These are phyloP conservation scores for Syzygium syzygioides DNA, from an alignment of 441 rosid species.

Conservation along the genomic window DNA sequence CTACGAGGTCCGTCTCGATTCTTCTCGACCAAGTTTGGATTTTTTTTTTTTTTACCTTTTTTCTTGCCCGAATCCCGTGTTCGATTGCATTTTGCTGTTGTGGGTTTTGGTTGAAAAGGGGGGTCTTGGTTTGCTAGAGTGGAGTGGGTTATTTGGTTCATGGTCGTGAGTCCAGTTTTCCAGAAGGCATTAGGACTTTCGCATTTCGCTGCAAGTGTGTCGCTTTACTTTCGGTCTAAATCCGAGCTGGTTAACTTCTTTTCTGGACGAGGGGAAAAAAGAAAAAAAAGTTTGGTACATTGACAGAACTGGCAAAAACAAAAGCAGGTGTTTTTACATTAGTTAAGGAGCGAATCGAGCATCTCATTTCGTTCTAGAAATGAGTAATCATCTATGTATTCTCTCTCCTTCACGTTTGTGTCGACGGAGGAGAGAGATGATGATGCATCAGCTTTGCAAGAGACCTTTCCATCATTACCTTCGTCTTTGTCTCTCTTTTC, in stretches of 20 bases:
- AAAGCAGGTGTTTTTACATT: neutral
- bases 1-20: conserved; percentile 54
- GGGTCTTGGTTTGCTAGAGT: neutral
- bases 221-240: neutral
- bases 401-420: neutral
- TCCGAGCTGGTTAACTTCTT: neutral
- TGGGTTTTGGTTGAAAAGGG: neutral
- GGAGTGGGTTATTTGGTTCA: neutral
- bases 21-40: neutral
- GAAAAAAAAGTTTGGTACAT: neutral
- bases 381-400: neutral
- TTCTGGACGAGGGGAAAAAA: neutral
- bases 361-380: neutral
- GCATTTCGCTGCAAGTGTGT: neutral
- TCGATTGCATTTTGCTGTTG: neutral
- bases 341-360: neutral
- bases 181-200: neutral
- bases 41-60: neutral
- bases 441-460: neutral
- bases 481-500: neutral
- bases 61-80: no score
- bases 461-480: neutral
- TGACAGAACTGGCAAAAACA: neutral
- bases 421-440: neutral
- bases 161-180: neutral